Conservation (phyloP, 192 early-diverging fungal species). For the Coemansia sp. region DNA sequence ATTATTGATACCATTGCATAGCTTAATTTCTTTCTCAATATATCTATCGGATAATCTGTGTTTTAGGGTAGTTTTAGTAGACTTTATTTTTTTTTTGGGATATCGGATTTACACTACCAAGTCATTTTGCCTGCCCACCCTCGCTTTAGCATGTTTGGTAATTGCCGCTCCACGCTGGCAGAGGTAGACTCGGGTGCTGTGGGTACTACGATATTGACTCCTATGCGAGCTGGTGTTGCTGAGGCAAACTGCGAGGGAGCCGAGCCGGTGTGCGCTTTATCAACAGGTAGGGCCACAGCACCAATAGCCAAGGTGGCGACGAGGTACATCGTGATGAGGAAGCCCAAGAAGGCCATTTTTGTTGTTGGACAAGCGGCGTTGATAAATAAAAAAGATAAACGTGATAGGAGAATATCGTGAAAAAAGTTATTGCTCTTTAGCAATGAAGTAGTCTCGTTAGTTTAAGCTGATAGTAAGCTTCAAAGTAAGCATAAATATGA, state of each 20-base stretch:
- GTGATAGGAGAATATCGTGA: background rate
- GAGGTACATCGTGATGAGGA: background rate
- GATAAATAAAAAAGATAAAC: background rate
- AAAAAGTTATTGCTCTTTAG: background rate
- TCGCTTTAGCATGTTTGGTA: background rate
- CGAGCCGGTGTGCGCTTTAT: background rate
- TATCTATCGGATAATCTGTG: background rate
- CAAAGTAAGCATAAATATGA: background rate
- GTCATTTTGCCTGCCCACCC: background rate
- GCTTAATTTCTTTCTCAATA: background rate
- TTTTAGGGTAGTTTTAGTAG: background rate
- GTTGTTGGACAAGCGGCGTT: background rate
- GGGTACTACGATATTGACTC: background rate
- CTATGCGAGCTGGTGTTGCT: background rate
- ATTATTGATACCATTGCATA: background rate
- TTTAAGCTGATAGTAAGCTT: background rate
- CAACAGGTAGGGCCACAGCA: background rate
- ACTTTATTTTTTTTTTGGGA: background rate
- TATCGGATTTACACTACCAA: background rate
- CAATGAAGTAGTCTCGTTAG: background rate
- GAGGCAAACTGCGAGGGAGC: background rate
- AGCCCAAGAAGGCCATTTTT: background rate
- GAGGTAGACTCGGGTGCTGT: background rate
- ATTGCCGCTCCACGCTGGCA: background rate
- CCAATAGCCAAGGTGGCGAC: background rate